Evolutionary conservation across 2,329 filamentous ascomycete species (phyloP).

Genomic region (Aspergillaceae sp.): DNA sequence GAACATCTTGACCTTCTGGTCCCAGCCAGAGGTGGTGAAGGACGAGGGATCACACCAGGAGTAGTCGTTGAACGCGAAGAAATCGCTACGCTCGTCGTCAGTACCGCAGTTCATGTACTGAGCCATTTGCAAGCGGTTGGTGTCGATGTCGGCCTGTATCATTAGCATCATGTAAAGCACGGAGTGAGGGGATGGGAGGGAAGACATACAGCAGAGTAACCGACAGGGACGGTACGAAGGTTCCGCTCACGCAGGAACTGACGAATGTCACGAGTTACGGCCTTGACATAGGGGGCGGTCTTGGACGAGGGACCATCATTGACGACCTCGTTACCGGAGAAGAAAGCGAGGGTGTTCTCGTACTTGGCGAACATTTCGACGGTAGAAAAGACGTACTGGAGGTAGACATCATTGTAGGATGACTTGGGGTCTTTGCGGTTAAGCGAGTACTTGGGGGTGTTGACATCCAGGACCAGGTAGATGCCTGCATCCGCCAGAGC

Average conservation of each 20-base stretch:
- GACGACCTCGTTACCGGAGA: constrained; percentile 74
- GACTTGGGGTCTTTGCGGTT: constrained; percentile 63
- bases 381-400: constrained; percentile 79
- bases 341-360: constrained; percentile 78
- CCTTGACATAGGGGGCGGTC: constrained; percentile 67
- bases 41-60: constrained; percentile 69
- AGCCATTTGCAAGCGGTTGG: constrained; percentile 79
- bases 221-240: constrained; percentile 62
- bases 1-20: constrained; percentile 81
- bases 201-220: constrained; percentile 50
- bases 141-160: constrained; percentile 57
- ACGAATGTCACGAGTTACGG: constrained; percentile 67
- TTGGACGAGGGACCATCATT: constrained; percentile 59
- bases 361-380: constrained; percentile 77
- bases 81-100: constrained; percentile 76
- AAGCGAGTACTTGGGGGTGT: constrained; percentile 82
- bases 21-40: constrained; percentile 69
- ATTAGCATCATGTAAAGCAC: too few species aligned
- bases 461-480: constrained; percentile 86
- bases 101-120: constrained; percentile 89
- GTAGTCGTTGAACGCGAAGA: constrained; percentile 83
- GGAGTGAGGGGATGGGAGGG: background rate
- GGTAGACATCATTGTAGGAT: constrained; percentile 81
- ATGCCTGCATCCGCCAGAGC: constrained; percentile 73
- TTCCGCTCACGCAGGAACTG: constrained; percentile 56